phyloP scores from a whole-genome alignment of 2,329 filamentous ascomycete species.

The Fusarium verticillioides region DNA sequence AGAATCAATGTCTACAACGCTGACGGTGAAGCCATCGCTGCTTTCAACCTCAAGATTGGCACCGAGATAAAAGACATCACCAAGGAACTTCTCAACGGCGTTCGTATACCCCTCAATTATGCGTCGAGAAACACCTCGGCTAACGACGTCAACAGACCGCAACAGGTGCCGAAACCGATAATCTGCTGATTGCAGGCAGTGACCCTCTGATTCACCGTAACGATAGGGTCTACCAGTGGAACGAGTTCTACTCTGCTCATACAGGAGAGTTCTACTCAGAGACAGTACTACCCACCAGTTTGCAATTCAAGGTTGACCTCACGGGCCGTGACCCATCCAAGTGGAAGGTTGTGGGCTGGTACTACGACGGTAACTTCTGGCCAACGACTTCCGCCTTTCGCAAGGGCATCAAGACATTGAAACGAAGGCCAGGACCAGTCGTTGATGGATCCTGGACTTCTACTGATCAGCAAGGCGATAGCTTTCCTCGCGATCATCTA shows the following conservation, averaged over 20 bases:
- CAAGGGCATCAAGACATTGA: not conserved
- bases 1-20: conserved; percentile 41
- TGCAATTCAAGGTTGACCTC: conserved; percentile 58
- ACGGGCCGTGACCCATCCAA: conserved; percentile 61
- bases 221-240: conserved; percentile 59
- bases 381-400: conserved; percentile 55
- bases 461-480: conserved; percentile 15
- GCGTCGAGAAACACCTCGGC: too few species aligned
- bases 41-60: conserved; percentile 20
- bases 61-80: conserved; percentile 16
- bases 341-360: conserved; percentile 64
- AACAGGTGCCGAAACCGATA: conserved; percentile 15
- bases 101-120: not conserved
- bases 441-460: conserved; percentile 21
- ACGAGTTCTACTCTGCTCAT: conserved; percentile 56
- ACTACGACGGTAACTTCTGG: conserved; percentile 65
- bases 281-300: conserved; percentile 57
- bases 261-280: conserved; percentile 51
- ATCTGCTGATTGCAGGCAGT: conserved; percentile 28
- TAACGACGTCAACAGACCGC: conserved; percentile 8
- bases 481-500: conserved; percentile 3
- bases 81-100: conserved; percentile 29
- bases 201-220: conserved; percentile 51
- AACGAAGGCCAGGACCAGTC: not conserved
- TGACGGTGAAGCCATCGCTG: conserved; percentile 20